These are phyloP conservation scores for Mortierella sp. DNA, from an alignment of 371 early-diverging fungal genomes.

Conservation along the genomic window DNA sequence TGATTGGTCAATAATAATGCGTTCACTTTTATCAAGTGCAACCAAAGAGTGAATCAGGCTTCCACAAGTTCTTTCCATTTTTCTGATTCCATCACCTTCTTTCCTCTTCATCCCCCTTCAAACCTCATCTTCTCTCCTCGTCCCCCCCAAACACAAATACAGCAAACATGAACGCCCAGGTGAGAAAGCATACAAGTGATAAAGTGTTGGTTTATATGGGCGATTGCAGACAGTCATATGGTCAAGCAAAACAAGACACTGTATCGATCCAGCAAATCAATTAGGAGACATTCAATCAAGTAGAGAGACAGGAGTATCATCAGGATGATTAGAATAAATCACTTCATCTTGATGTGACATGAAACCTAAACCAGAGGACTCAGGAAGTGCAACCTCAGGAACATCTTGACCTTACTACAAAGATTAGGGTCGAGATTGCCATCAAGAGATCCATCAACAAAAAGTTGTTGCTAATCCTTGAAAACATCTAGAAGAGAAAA, in stretches of 20 bases:
- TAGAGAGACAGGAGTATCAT: neutral
- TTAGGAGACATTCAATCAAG: neutral
- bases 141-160: slow-evolving; percentile 16
- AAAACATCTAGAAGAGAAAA: neutral
- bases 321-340: neutral
- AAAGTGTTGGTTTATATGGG: neutral
- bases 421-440: neutral
- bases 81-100: neutral
- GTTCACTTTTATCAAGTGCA: neutral
- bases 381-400: neutral
- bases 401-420: too few relatives aligned
- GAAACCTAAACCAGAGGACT: neutral
- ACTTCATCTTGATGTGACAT: neutral
- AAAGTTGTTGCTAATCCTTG: neutral
- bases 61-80: slow-evolving; percentile 5
- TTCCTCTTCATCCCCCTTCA: slow-evolving; percentile 8
- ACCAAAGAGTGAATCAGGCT: neutral
- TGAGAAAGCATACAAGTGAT: slow-evolving; percentile 8
- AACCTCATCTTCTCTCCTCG: slow-evolving; percentile 2
- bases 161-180: slow-evolving; percentile 23
- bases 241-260: neutral
- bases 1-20: slow-evolving; percentile 13
- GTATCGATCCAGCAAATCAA: neutral
- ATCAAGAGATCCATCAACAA: neutral
- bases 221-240: neutral